A percentile compares a stretch with the other conserved stretches of the same genome.
phyloP scores from a whole-genome alignment of 352 stramenopile genomes.

The Globisporangium recalcitrans region DNA sequence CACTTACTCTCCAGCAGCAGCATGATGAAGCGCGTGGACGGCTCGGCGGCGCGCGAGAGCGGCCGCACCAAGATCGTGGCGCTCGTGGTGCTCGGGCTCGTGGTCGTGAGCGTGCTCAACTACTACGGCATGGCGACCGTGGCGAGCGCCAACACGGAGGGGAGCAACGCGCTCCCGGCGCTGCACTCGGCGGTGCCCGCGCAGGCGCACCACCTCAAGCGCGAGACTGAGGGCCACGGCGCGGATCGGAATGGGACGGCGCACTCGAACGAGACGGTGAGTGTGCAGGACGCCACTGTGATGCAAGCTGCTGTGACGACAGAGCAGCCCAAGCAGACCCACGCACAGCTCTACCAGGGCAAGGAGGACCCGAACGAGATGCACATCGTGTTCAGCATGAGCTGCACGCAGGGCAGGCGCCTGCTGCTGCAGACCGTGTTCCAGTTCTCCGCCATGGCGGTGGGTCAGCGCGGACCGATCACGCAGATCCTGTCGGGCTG shows the following conservation, averaged over 20 bases:
- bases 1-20: background rate
- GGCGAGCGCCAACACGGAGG: slow-evolving; percentile 4
- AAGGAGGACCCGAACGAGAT: slow-evolving; percentile 31
- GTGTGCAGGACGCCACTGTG: background rate
- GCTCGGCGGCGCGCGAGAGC: slow-evolving; percentile 5
- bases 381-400: slow-evolving; percentile 32
- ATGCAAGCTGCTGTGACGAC: background rate
- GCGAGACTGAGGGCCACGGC: background rate
- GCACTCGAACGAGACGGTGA: background rate
- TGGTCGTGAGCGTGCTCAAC: slow-evolving; percentile 29
- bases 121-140: slow-evolving; percentile 26
- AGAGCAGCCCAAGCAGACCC: background rate
- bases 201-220: background rate
- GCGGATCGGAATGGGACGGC: background rate
- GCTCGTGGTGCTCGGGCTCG: slow-evolving; percentile 19
- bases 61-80: slow-evolving; percentile 14
- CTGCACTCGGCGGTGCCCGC: slow-evolving; percentile 17
- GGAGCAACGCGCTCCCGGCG: slow-evolving; percentile 14
- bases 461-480: slow-evolving; percentile 23
- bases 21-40: slow-evolving; percentile 15
- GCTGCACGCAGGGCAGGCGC: slow-evolving; percentile 22
- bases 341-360: slow-evolving; percentile 12
- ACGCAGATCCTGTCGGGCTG: slow-evolving; percentile 30
- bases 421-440: slow-evolving; percentile 20
- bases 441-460: slow-evolving; percentile 20